Evolutionary conservation across 768 basidiomycete species (phyloP), one percentile per base, ranked within the genome.

Genomic region (Hypholoma fasciculare): DNA sequence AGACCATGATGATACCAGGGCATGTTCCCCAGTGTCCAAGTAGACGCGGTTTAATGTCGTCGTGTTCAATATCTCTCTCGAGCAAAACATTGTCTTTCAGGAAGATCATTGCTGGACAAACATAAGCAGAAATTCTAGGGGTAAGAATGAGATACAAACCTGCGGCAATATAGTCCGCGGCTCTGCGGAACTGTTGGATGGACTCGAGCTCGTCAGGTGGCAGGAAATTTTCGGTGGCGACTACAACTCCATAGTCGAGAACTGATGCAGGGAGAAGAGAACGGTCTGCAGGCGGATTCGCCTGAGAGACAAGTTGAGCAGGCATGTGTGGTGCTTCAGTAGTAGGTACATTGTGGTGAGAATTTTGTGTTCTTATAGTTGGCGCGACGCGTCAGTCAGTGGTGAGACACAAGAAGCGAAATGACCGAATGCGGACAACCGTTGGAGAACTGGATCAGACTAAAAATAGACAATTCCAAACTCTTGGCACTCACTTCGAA

Each of bases 1-100:
- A 86, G 7, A 81, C 81, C 61, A 94, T 80, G 59, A 80, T 73
- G 8, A 94, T 81, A 19, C 92, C 93, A 0, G 90, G 90, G 64
- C 90, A 91, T 27, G 89, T 90, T 27, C 90, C 90, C 89, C 89
- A 92, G 65, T 92, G 91, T 1, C 92, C 92, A 7, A 94, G 80
- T 23, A 94, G 81, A 65, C 91, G 84, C 42, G 80, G 78, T 74
- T 96, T 95, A 75, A 96, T 87, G 69, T 94, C 81, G 44, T 89
- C 85, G 27, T 80, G 74, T 17, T 75, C 79, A 42, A 91, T 73
- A 27, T 79, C 71, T 36, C 82, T 73, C 58, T 88, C 82, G 34
- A 95, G 72, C 2, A 92, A 78, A 11, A 85, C 82, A 61, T 94
- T 90, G 62, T 82, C 76, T 60, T 82, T 86, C 57, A 96, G 75